Evolutionary conservation across 345 rosid genomes (phyloP).

Genomic region (Lagerstroemia speciosa): DNA sequence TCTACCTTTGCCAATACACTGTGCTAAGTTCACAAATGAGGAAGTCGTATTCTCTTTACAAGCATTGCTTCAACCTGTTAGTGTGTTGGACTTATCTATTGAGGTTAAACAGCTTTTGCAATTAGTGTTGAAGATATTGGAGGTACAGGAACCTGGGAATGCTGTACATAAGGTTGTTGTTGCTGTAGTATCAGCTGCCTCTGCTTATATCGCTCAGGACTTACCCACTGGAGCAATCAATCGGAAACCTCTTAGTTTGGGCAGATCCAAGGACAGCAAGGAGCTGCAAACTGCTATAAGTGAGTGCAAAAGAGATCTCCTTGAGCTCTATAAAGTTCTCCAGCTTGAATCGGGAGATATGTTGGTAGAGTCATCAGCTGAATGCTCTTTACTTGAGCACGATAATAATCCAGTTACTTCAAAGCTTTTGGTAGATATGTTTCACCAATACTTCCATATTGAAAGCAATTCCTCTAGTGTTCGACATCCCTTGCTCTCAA

Average conservation of each 20-base stretch:
- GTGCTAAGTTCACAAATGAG: constrained; percentile 54
- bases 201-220: constrained; percentile 42
- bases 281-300: constrained; percentile 30
- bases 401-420: constrained; percentile 47
- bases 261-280: constrained; percentile 32
- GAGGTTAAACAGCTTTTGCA: constrained; percentile 71
- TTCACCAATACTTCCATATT: constrained; percentile 38
- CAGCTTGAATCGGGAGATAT: constrained; percentile 33
- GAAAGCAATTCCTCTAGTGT: constrained; percentile 23
- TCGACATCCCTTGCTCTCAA: constrained; percentile 42
- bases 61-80: constrained; percentile 49
- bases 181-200: constrained; percentile 44
- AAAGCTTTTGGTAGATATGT: constrained; percentile 58
- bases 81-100: constrained; percentile 45
- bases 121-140: constrained; percentile 49
- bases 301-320: constrained; percentile 49
- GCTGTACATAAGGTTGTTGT: constrained; percentile 41
- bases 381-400: constrained; percentile 39
- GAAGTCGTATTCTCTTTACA: constrained; percentile 58
- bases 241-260: constrained; percentile 32
- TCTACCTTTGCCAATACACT: constrained; percentile 68
- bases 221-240: constrained; percentile 23
- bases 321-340: constrained; percentile 36
- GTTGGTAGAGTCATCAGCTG: constrained; percentile 28
- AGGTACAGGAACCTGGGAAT: constrained; percentile 37